Evolutionary conservation across 1,284 basidiomycete species (phyloP).

Genomic region (Austropuccinia psidii): DNA sequence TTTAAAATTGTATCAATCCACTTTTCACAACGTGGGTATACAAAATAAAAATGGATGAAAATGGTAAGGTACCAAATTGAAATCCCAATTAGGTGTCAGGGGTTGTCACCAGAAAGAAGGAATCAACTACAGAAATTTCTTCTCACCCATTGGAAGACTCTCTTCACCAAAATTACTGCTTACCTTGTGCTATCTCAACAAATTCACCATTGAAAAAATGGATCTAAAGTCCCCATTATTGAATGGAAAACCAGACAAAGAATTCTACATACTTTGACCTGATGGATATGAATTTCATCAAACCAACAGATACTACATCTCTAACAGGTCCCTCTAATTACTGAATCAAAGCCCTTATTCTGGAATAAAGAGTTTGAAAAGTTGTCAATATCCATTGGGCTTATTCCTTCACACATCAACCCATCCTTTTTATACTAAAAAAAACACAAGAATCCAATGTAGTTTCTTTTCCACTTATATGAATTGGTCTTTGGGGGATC

Average conservation of each 20-base stretch:
- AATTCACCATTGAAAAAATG: constrained; percentile 4
- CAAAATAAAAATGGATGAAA: background rate
- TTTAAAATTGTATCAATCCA: too few species aligned
- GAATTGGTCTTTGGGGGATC: background rate
- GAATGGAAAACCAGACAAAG: background rate
- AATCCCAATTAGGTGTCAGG: background rate
- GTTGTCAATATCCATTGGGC: background rate
- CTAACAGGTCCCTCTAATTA: background rate
- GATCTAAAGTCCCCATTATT: background rate
- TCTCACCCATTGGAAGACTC: background rate
- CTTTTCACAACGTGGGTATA: constrained; percentile 9
- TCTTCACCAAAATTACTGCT: background rate
- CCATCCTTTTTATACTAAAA: background rate
- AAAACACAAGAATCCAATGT: background rate
- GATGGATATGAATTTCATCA: background rate
- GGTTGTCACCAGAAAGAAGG: constrained; percentile 6
- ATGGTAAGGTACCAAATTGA: constrained; percentile 7
- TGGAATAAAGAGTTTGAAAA: background rate
- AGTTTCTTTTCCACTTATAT: background rate
- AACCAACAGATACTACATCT: background rate
- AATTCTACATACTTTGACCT: background rate
- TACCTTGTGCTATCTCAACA: background rate
- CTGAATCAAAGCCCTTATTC: background rate
- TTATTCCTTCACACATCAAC: background rate
- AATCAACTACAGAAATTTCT: background rate